A percentile compares a stretch with the other conserved stretches of the same genome.
Conservation (phyloP, 2,329 filamentous ascomycete genomes). For the Neopestalotiopsis sp. region DNA sequence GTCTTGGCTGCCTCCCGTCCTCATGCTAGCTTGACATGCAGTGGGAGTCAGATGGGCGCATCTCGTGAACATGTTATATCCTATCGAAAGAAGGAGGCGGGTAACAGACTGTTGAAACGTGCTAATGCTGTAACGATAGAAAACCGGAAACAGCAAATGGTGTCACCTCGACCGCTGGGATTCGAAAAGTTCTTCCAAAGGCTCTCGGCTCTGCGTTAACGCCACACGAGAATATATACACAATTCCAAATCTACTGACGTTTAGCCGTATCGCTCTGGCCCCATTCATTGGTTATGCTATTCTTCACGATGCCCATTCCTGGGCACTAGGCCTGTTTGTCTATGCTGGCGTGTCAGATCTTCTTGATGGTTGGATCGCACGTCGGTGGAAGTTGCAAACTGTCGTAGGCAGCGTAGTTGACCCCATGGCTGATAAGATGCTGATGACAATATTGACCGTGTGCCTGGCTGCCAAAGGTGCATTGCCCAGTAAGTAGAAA, state of each 20-base stretch:
- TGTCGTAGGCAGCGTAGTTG: slow-evolving; percentile 92
- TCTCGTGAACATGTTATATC: too few species aligned
- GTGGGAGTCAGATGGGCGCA: too few species aligned
- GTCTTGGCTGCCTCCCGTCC: too few species aligned
- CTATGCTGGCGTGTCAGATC: slow-evolving; percentile 89
- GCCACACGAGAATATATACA: slow-evolving; percentile 91
- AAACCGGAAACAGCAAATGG: not conserved
- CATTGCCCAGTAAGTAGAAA: slow-evolving; percentile 70
- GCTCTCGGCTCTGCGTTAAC: slow-evolving; percentile 36
- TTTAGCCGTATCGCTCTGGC: slow-evolving; percentile 83
- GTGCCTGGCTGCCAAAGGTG: slow-evolving; percentile 81
- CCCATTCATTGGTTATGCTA: slow-evolving; percentile 85
- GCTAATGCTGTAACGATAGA: slow-evolving; percentile 7
- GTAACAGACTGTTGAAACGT: too few species aligned
- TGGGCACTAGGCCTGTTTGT: slow-evolving; percentile 86
- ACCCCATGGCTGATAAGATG: slow-evolving; percentile 95
- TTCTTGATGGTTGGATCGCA: slow-evolving; percentile 94
- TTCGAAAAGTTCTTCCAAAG: slow-evolving; percentile 38
- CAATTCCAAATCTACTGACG: slow-evolving; percentile 91
- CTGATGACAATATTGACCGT: slow-evolving; percentile 94
- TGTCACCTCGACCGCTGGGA: slow-evolving; percentile 17
- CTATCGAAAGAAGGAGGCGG: too few species aligned
- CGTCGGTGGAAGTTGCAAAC: slow-evolving; percentile 87
- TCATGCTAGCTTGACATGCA: too few species aligned
- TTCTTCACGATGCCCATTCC: slow-evolving; percentile 81